Conservation (phyloP, 1,284 basidiomycete species). For the Mycosarcoma mackinlayi region DNA sequence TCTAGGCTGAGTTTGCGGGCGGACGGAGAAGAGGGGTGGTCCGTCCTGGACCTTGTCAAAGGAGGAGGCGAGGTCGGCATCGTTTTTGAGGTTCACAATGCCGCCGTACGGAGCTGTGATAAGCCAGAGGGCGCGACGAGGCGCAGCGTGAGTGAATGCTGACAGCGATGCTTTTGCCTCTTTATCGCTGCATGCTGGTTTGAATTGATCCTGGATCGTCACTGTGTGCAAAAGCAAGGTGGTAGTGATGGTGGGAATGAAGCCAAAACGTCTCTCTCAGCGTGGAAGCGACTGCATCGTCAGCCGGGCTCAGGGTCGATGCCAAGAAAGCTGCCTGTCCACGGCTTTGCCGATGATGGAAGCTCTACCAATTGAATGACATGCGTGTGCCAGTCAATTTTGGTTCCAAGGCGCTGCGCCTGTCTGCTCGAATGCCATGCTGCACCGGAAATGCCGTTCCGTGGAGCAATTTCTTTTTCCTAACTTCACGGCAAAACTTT, state of each 20-base stretch:
- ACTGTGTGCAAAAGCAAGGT: background rate
- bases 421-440: too few species aligned
- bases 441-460: too few species aligned
- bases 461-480: too few species aligned
- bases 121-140: too few species aligned
- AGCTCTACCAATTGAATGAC: too few species aligned
- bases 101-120: conserved; percentile 3
- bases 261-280: too few species aligned
- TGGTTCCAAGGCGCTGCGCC: too few species aligned
- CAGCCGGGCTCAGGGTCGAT: too few species aligned
- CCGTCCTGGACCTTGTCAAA: conserved; percentile 21
- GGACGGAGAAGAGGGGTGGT: conserved; percentile 11
- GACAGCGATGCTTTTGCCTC: background rate
- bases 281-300: too few species aligned
- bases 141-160: background rate
- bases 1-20: background rate
- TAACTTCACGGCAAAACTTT: too few species aligned
- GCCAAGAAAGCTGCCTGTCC: too few species aligned
- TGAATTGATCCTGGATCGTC: background rate
- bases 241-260: background rate
- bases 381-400: background rate
- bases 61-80: conserved; percentile 29
- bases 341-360: too few species aligned
- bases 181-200: background rate
- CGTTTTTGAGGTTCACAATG: background rate